Evolutionary conservation across 2,329 filamentous ascomycete species (phyloP).

Genomic region (Ceratocystiopsis brevicomis): DNA sequence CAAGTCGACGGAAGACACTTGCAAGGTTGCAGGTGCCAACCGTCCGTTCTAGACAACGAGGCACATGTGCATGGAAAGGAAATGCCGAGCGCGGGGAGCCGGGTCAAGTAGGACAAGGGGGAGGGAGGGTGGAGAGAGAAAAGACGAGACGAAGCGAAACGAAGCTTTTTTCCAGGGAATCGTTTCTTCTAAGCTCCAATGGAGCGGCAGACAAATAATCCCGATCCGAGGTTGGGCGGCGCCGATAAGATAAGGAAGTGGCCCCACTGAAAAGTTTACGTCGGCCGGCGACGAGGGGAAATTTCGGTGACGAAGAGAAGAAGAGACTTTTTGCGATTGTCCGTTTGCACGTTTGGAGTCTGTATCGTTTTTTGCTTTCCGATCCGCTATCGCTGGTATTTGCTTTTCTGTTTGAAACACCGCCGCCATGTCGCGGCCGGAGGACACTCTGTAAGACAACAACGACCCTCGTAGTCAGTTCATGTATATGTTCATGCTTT

Average conservation of each 20-base stretch:
- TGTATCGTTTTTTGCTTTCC: too few relatives aligned
- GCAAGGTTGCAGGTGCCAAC: background rate
- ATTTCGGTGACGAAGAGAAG: too few relatives aligned
- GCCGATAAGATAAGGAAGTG: background rate
- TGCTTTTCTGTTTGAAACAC: too few relatives aligned
- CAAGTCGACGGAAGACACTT: background rate
- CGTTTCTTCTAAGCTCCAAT: too few relatives aligned
- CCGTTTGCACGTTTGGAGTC: too few relatives aligned
- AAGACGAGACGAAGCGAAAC: background rate
- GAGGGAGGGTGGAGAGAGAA: background rate
- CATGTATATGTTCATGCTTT: too few relatives aligned
- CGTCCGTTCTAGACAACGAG: background rate
- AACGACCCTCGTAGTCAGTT: too few relatives aligned
- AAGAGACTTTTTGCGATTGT: too few relatives aligned
- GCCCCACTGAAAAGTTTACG: background rate
- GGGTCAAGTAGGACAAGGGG: background rate
- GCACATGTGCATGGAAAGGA: background rate
- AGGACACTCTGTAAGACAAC: conserved; percentile 63
- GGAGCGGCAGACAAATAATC: too few relatives aligned
- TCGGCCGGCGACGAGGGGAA: too few relatives aligned
- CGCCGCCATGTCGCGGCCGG: conserved; percentile 70
- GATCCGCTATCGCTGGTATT: too few relatives aligned
- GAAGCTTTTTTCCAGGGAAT: background rate
- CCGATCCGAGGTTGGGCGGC: background rate
- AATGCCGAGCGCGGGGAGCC: background rate